phyloP scores from a whole-genome alignment of 768 basidiomycete species.

The Tulasnella sp. region DNA sequence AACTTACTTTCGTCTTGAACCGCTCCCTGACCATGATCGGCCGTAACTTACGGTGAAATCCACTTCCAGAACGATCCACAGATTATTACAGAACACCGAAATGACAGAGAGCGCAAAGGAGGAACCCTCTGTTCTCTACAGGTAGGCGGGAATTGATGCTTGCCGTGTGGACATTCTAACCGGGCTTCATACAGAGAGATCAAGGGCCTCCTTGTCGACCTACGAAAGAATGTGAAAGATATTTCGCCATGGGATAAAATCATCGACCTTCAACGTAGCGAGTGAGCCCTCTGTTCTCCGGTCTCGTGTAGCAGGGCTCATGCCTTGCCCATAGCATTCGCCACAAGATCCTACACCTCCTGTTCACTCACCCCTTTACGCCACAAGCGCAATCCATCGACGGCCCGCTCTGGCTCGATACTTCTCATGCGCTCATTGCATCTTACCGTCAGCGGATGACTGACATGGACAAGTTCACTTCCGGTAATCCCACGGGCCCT shows the following conservation, averaged over 20 bases:
- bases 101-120: not conserved
- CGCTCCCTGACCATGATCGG: not conserved
- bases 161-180: not conserved
- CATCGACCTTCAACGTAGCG: slow-evolving; percentile 75
- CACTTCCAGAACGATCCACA: not conserved
- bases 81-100: not conserved
- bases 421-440: slow-evolving; percentile 73
- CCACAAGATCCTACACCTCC: slow-evolving; percentile 52
- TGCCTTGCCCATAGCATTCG: slow-evolving; percentile 42
- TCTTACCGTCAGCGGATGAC: slow-evolving; percentile 67
- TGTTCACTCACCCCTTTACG: slow-evolving; percentile 55
- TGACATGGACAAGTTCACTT: slow-evolving; percentile 41
- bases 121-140: not conserved
- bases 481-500: not conserved
- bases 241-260: slow-evolving; percentile 65
- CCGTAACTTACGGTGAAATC: not conserved
- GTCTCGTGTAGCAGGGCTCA: not conserved
- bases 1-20: slow-evolving; percentile 4
- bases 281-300: slow-evolving; percentile 33
- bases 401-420: slow-evolving; percentile 85
- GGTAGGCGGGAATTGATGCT: slow-evolving; percentile 1
- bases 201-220: slow-evolving; percentile 11
- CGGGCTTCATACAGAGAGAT: slow-evolving; percentile 10
- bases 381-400: slow-evolving; percentile 69
- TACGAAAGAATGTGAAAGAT: slow-evolving; percentile 1